These are phyloP conservation scores for Chytriomyces confervae DNA, from an alignment of 192 early-diverging fungal species.

Conservation along the genomic window DNA sequence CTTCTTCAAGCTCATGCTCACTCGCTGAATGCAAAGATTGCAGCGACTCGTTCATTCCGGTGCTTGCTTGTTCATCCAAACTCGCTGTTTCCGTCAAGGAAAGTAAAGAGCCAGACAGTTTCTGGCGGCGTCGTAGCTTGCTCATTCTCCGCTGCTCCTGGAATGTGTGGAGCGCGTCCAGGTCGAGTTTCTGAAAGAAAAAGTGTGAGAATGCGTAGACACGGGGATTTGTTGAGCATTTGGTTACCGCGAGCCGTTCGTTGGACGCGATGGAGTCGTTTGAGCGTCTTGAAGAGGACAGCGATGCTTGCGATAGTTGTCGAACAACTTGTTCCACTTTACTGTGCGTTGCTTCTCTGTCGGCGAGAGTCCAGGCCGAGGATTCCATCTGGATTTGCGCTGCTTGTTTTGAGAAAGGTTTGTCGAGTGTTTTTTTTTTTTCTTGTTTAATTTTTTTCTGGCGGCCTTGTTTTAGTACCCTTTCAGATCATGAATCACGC, in stretches of 20 bases:
- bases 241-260: neutral
- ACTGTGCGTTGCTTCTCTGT: neutral
- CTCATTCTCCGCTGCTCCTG: conserved; percentile 6
- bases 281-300: neutral
- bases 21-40: neutral
- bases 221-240: neutral
- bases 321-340: neutral
- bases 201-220: too few species aligned
- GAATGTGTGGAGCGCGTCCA: conserved; percentile 5
- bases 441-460: too few species aligned
- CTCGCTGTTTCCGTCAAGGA: neutral
- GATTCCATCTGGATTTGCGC: neutral
- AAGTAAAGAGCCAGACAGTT: neutral
- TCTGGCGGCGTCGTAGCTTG: conserved; percentile 2
- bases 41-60: neutral
- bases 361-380: neutral
- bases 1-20: too few species aligned
- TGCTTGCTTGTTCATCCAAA: neutral
- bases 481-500: conserved; percentile 69
- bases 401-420: neutral
- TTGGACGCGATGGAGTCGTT: neutral
- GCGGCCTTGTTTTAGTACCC: conserved; percentile 49
- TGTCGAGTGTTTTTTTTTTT: neutral
- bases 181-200: neutral
- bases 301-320: neutral